phyloP scores from a whole-genome alignment of 805 yeast species.

The Starmera amethionina region DNA sequence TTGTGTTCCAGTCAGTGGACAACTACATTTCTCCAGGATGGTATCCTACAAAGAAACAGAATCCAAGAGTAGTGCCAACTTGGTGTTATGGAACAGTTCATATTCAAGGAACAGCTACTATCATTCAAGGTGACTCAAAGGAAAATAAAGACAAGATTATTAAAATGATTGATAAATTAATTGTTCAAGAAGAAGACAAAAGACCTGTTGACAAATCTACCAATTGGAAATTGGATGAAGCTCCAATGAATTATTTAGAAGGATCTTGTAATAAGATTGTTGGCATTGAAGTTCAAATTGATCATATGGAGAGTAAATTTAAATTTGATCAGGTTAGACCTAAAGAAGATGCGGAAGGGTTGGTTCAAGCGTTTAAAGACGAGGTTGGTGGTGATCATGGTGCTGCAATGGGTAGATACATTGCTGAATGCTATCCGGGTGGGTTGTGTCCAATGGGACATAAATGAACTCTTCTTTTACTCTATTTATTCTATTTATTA shows the following conservation, averaged over 20 bases:
- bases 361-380: conserved; percentile 33
- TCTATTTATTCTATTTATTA: too few species aligned
- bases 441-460: not conserved
- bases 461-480: too few species aligned
- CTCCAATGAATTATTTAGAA: conserved; percentile 39
- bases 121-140: conserved; percentile 28
- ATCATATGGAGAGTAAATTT: conserved; percentile 38
- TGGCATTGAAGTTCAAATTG: conserved; percentile 45
- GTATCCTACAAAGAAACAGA: conserved; percentile 44
- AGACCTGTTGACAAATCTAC: conserved; percentile 21
- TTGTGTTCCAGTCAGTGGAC: conserved; percentile 42
- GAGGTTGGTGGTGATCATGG: conserved; percentile 25
- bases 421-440: conserved; percentile 6
- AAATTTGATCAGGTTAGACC: conserved; percentile 46
- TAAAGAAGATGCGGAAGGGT: conserved; percentile 39
- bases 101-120: conserved; percentile 37
- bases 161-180: conserved; percentile 32
- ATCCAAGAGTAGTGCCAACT: conserved; percentile 59
- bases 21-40: conserved; percentile 50
- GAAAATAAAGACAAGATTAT: conserved; percentile 30
- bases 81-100: conserved; percentile 59
- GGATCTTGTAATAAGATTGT: conserved; percentile 38
- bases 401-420: conserved; percentile 7
- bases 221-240: conserved; percentile 48
- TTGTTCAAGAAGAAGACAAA: conserved; percentile 36